Evolutionary conservation across 1,284 basidiomycete genomes (phyloP).

Genomic region (Pyrrhoderma lamaoense): DNA sequence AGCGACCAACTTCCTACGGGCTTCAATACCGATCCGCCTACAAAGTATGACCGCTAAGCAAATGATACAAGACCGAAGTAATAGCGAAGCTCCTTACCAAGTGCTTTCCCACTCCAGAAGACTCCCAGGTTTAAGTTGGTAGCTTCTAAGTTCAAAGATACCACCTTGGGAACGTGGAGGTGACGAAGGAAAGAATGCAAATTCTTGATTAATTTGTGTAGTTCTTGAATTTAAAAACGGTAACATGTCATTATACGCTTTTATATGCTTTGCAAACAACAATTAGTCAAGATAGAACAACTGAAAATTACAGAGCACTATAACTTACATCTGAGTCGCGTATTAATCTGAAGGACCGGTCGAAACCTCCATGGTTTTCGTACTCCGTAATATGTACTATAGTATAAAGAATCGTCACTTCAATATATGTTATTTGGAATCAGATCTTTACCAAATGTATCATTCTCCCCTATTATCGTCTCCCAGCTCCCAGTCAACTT

Average conservation of each 20-base stretch:
- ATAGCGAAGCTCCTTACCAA: slow-evolving; percentile 49
- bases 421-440: neutral
- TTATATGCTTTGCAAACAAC: slow-evolving; percentile 42
- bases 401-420: neutral
- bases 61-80: slow-evolving; percentile 15
- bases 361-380: slow-evolving; percentile 82
- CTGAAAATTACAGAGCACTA: slow-evolving; percentile 1
- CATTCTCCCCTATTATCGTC: slow-evolving; percentile 78
- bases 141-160: slow-evolving; percentile 85
- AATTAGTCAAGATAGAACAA: neutral
- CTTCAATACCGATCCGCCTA: slow-evolving; percentile 84
- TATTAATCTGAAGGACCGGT: slow-evolving; percentile 59
- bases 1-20: slow-evolving; percentile 72
- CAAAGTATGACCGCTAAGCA: neutral
- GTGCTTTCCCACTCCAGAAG: slow-evolving; percentile 89
- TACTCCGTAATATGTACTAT: slow-evolving; percentile 79
- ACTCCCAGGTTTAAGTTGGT: slow-evolving; percentile 77
- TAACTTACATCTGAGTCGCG: slow-evolving; percentile 48
- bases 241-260: slow-evolving; percentile 60
- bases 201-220: slow-evolving; percentile 83
- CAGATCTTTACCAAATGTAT: slow-evolving; percentile 59
- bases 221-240: slow-evolving; percentile 66
- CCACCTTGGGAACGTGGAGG: slow-evolving; percentile 83
- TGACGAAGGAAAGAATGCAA: slow-evolving; percentile 86
- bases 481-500: slow-evolving; percentile 93